Percentiles rank a stretch among this genome's conserved stretches.
phyloP scores from a whole-genome alignment of 2,329 filamentous ascomycete species.

The Ceratocystis cubensis region DNA sequence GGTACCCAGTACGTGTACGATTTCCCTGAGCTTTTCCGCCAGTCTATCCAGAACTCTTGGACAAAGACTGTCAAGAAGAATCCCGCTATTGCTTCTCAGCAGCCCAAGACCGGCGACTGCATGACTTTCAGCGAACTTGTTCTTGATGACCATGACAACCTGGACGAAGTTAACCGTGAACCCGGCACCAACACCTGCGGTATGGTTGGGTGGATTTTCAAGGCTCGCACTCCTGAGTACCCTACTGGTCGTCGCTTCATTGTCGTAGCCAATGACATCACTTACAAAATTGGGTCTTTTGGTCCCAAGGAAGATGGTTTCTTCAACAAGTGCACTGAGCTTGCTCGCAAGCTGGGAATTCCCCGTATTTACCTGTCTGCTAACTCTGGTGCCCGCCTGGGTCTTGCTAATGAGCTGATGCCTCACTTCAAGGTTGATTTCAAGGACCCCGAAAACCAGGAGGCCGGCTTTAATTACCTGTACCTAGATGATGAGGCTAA shows the following conservation, averaged over 20 bases:
- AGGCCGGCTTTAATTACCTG: conserved; percentile 90
- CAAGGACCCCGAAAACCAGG: conserved; percentile 72
- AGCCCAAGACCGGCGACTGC: conserved; percentile 77
- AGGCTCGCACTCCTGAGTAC: conserved; percentile 89
- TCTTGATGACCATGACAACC: conserved; percentile 81
- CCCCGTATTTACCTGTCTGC: conserved; percentile 95
- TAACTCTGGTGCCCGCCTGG: conserved; percentile 95
- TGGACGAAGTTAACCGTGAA: conserved; percentile 87
- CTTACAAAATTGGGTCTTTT: conserved; percentile 96
- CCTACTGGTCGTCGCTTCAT: conserved; percentile 84
- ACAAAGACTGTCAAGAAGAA: conserved; percentile 60
- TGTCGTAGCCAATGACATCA: conserved; percentile 97
- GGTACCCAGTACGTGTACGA: conserved; percentile 99
- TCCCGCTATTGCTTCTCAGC: conserved; percentile 61
- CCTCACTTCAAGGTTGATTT: conserved; percentile 95
- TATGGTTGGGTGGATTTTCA: conserved; percentile 98
- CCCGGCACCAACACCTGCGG: conserved; percentile 90
- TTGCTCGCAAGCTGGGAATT: conserved; percentile 86
- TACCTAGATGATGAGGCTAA: conserved; percentile 82
- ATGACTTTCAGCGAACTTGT: conserved; percentile 91
- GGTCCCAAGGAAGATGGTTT: conserved; percentile 93
- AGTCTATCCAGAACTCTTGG: conserved; percentile 96
- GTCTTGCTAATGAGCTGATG: conserved; percentile 92
- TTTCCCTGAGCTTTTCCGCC: conserved; percentile 97
- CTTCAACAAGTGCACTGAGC: conserved; percentile 97